A percentile compares a stretch with the other conserved stretches of the same genome.
Evolutionary conservation across 73 alveolate species (phyloP).

Genomic region (Paramecium octaurelia): DNA sequence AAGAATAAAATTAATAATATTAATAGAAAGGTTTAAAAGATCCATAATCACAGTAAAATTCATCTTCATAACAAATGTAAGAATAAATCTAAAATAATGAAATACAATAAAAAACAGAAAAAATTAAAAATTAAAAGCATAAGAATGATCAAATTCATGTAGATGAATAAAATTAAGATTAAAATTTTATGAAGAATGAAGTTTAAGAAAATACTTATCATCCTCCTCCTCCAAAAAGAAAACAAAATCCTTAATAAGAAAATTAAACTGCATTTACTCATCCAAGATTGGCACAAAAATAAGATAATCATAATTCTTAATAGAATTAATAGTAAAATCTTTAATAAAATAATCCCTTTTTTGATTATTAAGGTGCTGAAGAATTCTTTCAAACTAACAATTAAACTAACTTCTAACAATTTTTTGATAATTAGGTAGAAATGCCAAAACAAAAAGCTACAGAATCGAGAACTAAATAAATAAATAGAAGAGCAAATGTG

Average conservation of each 20-base stretch:
- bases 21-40: neutral
- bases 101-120: neutral
- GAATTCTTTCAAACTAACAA: neutral
- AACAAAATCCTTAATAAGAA: neutral
- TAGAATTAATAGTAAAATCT: neutral
- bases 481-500: conserved; percentile 40
- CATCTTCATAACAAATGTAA: neutral
- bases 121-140: neutral
- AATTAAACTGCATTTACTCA: neutral
- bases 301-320: neutral
- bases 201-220: neutral
- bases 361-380: neutral
- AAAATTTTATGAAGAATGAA: neutral
- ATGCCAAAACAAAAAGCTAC: neutral
- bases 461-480: neutral
- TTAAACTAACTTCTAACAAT: neutral
- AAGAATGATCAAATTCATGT: neutral
- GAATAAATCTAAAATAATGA: neutral
- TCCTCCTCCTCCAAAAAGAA: conserved; percentile 1
- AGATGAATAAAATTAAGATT: neutral
- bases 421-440: neutral
- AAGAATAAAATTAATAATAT: neutral
- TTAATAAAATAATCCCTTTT: neutral
- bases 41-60: neutral
- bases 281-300: neutral